Evolutionary conservation across 2,329 filamentous ascomycete genomes (phyloP).

Genomic region (Lizonia empirigonia): DNA sequence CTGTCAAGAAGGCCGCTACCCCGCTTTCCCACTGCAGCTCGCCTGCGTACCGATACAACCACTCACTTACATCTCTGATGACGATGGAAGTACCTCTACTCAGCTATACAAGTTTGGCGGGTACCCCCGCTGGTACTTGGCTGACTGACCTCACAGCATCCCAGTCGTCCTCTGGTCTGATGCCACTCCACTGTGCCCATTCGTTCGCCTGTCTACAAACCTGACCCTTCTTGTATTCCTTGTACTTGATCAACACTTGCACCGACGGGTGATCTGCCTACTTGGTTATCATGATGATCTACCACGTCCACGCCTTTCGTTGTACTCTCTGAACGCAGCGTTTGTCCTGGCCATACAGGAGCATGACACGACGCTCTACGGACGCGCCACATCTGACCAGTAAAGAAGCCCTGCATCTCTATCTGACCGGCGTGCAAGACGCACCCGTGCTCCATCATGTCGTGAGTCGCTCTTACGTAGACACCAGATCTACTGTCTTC

Average conservation of each 20-base stretch:
- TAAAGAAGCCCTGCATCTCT: constrained; percentile 38
- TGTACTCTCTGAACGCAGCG: constrained; percentile 39
- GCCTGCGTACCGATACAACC: constrained; percentile 38
- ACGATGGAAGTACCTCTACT: constrained; percentile 37
- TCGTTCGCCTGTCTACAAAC: constrained; percentile 43
- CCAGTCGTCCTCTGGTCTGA: constrained; percentile 41
- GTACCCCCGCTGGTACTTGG: constrained; percentile 40
- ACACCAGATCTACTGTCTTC: constrained; percentile 13
- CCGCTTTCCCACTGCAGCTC: constrained; percentile 43
- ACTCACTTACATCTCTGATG: constrained; percentile 12
- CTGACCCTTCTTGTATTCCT: constrained; percentile 47
- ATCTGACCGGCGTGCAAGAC: constrained; percentile 27
- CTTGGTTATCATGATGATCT: constrained; percentile 49
- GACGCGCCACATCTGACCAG: constrained; percentile 32
- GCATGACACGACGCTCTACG: constrained; percentile 43
- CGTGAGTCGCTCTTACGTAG: constrained; percentile 42
- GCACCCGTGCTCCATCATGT: constrained; percentile 41
- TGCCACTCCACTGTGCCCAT: constrained; percentile 36
- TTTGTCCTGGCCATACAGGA: constrained; percentile 38
- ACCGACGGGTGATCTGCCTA: constrained; percentile 42
- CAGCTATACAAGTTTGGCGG: constrained; percentile 20
- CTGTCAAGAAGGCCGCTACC: constrained; percentile 33
- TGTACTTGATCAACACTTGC: constrained; percentile 49
- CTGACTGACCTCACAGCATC: constrained; percentile 39
- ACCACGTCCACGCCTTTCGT: constrained; percentile 39